These are phyloP conservation scores for Chaetomium globosum DNA, from an alignment of 2,329 filamentous ascomycete species.

Conservation along the genomic window DNA sequence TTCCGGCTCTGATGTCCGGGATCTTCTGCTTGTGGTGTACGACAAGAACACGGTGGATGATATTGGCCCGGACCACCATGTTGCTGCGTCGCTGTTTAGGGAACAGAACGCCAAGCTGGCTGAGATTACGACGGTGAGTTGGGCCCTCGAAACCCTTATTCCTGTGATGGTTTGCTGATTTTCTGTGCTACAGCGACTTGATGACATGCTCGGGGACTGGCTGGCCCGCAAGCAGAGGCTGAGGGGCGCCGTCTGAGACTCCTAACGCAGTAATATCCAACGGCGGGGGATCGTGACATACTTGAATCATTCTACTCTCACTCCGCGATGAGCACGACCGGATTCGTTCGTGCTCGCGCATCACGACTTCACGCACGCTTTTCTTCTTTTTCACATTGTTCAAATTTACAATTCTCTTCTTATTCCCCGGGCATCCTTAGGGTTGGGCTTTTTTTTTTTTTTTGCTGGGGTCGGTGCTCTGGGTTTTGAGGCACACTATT, in stretches of 20 bases:
- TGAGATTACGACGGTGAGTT: conserved; percentile 76
- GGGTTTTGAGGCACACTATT: not conserved
- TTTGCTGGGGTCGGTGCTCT: not conserved
- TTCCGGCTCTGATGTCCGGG: conserved; percentile 82
- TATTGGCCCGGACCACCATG: conserved; percentile 79
- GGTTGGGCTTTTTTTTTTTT: not conserved
- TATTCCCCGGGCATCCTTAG: not conserved
- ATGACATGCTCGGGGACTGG: conserved; percentile 83
- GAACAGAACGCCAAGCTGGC: conserved; percentile 84
- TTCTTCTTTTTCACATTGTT: conserved; percentile 3
- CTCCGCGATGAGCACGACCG: conserved; percentile 1
- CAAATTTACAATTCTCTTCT: not conserved
- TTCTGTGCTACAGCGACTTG: conserved; percentile 63
- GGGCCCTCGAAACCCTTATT: not conserved
- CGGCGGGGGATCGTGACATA: not conserved
- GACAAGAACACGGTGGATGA: conserved; percentile 84
- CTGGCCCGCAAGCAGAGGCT: conserved; percentile 70
- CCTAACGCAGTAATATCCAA: not conserved
- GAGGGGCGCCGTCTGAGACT: conserved; percentile 51
- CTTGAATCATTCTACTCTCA: not conserved
- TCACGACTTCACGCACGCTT: conserved; percentile 24
- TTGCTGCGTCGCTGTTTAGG: conserved; percentile 77
- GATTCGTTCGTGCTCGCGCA: not conserved
- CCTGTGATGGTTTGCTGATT: conserved; percentile 30
- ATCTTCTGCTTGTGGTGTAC: conserved; percentile 88